Evolutionary conservation across 108 stramenopile species (phyloP), one percentile per base, ranked within the genome.

Genomic region (Discostella stelligeroides): DNA sequence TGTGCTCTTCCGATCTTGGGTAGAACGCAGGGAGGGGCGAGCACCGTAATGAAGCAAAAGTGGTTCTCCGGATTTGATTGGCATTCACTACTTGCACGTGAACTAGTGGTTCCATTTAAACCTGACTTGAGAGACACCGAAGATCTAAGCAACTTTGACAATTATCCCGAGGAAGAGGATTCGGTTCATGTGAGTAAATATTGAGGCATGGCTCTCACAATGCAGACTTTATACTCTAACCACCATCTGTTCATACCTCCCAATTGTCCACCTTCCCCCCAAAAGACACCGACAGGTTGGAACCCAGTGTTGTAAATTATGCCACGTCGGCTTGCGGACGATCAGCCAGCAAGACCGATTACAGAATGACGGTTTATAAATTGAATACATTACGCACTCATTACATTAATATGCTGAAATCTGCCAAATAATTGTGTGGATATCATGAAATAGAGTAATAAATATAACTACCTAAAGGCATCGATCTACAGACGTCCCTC

Each of bases 61-160:
- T 95, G 87, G 87, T 95, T 86, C 68, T 59, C 80, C 29, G 91
- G 89, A 40, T 95, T 90, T 43, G 85, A 91, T 64, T 92, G 90
- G 90, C 83, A 84, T 15, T 82, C 84, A 1, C 82, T 95, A 14
- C 53, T 88, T 17, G 70, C 70, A 38, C 81, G 68, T 0, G 58
- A 82, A 48, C 47, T 90, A 30, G 66, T 83, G 17, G 83, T 86
- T 24, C 93, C 93, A 2, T 48, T 78, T 25, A 60, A 60, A 24
- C 81, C 81, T 12, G 66, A 73, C 18, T 71, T 82, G 14, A 67
- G 60, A 55, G 48, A 66, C 29, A 38, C 57, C 10, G 57, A 72
- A 51, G 81, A 82, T 67, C 43, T 58, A 15, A 82, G 81, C 60
- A 82, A 82, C 54, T 82, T 82, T 62, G 81, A n/a, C n/a, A n/a